These are phyloP conservation scores for Vanilla planifolia DNA, from an alignment of 106 monocot genomes.

Conservation along the genomic window DNA sequence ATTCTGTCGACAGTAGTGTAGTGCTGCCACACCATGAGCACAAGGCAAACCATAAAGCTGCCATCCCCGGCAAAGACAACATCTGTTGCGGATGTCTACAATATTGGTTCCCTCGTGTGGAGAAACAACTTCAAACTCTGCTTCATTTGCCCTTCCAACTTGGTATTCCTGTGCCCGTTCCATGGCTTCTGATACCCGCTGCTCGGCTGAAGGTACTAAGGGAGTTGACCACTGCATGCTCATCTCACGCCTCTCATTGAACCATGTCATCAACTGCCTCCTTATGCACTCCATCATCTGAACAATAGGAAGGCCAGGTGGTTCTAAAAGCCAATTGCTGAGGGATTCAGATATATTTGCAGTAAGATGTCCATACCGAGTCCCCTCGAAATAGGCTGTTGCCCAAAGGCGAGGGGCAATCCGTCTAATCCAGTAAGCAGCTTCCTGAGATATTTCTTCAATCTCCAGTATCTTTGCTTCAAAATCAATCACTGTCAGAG, in stretches of 20 bases:
- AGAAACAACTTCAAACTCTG: conserved; percentile 82
- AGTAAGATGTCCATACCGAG: conserved; percentile 74
- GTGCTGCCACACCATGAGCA: conserved; percentile 84
- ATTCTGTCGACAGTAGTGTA: conserved; percentile 80
- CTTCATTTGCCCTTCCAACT: conserved; percentile 80
- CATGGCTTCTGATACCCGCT: conserved; percentile 58
- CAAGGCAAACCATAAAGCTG: conserved; percentile 94
- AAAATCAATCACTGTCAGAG: conserved; percentile 81
- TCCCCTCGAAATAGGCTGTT: conserved; percentile 93
- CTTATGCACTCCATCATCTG: conserved; percentile 94
- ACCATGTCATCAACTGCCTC: conserved; percentile 96
- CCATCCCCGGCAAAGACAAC: conserved; percentile 88
- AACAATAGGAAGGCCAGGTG: conserved; percentile 80
- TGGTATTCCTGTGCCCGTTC: conserved; percentile 59
- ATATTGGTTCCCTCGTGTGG: conserved; percentile 72
- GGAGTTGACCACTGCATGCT: conserved; percentile 81
- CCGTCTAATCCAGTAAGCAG: conserved; percentile 87
- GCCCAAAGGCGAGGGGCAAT: conserved; percentile 88
- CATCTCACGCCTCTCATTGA: conserved; percentile 84
- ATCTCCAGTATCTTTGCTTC: conserved; percentile 91
- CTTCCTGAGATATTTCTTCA: conserved; percentile 80
- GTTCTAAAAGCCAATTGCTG: conserved; percentile 84
- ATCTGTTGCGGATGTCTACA: conserved; percentile 87
- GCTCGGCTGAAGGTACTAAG: conserved; percentile 78
- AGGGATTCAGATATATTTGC: conserved; percentile 79